phyloP scores from a whole-genome alignment of 345 rosid species.

The Mallotus nudiflorus region DNA sequence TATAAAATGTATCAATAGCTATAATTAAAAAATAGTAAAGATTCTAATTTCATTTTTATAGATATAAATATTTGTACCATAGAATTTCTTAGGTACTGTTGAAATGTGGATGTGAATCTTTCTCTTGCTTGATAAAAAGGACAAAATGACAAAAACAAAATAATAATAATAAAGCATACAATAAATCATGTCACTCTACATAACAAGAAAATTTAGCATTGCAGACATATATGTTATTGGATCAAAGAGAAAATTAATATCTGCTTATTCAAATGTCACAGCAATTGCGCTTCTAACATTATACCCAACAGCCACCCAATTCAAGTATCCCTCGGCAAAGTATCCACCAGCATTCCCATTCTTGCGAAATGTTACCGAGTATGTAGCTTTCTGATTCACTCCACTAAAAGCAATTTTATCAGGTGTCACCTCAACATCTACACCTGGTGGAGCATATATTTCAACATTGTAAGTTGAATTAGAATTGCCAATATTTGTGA shows the following conservation, averaged over 20 bases:
- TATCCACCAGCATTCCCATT: neutral
- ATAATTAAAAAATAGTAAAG: too few relatives aligned
- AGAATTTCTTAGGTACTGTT: too few relatives aligned
- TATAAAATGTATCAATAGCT: too few relatives aligned
- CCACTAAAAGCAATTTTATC: neutral
- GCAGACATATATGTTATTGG: neutral
- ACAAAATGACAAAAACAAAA: too few relatives aligned
- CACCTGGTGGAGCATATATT: constrained; percentile 2
- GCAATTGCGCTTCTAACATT: constrained; percentile 19
- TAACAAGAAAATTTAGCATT: neutral
- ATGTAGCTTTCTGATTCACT: constrained; percentile 16
- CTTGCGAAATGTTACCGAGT: constrained; percentile 20
- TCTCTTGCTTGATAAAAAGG: too few relatives aligned
- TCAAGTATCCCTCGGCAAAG: constrained; percentile 22
- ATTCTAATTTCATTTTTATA: too few relatives aligned
- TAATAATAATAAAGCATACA: too few relatives aligned
- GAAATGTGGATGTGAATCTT: too few relatives aligned
- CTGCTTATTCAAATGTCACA: constrained; percentile 8
- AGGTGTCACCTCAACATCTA: constrained; percentile 14
- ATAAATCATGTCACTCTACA: too few relatives aligned
- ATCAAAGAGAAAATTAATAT: neutral
- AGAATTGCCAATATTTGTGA: constrained; percentile 13
- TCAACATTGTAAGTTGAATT: constrained; percentile 8
- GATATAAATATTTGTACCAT: too few relatives aligned
- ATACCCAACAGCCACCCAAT: constrained; percentile 8